Percentiles rank a stretch among this genome's conserved stretches.
phyloP scores from a whole-genome alignment of 306 rosid species.

The Begonia fuchsioides region DNA sequence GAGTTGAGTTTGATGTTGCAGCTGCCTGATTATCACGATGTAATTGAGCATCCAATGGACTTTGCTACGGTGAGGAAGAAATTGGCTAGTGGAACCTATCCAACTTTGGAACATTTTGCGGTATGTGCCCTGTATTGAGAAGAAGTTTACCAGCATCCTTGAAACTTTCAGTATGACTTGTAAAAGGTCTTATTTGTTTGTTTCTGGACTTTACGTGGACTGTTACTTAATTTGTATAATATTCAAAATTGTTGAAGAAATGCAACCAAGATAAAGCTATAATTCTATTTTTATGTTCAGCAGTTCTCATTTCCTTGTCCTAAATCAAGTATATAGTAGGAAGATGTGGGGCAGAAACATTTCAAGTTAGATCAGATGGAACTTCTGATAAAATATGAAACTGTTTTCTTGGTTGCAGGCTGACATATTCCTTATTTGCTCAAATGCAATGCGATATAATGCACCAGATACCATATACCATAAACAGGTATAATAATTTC shows the following conservation, averaged over 20 bases:
- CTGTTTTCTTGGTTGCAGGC: conserved; percentile 30
- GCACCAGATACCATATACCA: conserved; percentile 79
- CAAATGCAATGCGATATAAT: conserved; percentile 95
- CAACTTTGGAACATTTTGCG: conserved; percentile 82
- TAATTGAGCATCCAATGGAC: conserved; percentile 94
- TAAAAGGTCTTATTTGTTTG: no score
- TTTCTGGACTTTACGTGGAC: no score
- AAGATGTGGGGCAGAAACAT: no score
- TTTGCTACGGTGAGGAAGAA: conserved; percentile 81
- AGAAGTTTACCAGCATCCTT: no score
- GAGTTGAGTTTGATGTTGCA: conserved; percentile 11
- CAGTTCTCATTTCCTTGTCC: no score
- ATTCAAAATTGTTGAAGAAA: no score
- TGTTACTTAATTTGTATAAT: no score
- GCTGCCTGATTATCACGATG: conserved; percentile 96
- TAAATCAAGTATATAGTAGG: no score
- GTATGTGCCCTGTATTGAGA: conserved; percentile 18
- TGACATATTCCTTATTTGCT: conserved; percentile 72
- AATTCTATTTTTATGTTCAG: no score
- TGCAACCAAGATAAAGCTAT: no score
- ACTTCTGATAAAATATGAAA: not conserved
- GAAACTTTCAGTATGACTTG: no score
- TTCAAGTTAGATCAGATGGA: no score
- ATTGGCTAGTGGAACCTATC: conserved; percentile 57
- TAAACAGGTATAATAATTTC: conserved; percentile 53